Conservation (phyloP, 805 yeast species). For the Starmerella etchellsii region DNA sequence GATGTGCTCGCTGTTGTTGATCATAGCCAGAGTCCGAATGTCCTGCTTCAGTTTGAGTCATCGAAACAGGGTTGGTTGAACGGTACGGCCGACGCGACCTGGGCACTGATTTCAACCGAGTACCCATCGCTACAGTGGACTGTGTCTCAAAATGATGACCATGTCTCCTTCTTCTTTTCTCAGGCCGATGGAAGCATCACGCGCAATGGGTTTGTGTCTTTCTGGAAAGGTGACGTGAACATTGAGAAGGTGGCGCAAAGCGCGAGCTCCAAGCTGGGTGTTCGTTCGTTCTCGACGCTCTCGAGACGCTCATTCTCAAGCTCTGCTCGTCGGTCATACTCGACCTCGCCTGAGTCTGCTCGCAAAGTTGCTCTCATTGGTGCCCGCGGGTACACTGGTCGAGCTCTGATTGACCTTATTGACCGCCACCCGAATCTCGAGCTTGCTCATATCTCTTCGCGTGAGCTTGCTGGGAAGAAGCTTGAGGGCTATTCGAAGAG, state of each 20-base stretch:
- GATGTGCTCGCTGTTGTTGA: conserved; percentile 84
- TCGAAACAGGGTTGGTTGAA: conserved; percentile 92
- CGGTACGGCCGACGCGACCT: conserved; percentile 90
- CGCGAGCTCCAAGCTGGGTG: conserved; percentile 24
- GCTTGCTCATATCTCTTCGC: conserved; percentile 84
- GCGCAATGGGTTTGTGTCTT: conserved; percentile 75
- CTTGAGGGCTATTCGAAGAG: conserved; percentile 77
- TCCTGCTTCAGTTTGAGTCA: conserved; percentile 73
- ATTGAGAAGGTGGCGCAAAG: conserved; percentile 44
- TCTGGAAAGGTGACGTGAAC: conserved; percentile 82
- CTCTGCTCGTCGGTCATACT: not conserved
- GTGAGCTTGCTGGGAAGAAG: conserved; percentile 81
- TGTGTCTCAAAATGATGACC: conserved; percentile 79
- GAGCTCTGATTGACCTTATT: conserved; percentile 74
- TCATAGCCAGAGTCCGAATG: conserved; percentile 42
- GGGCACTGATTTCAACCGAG: conserved; percentile 67
- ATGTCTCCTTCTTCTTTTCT: conserved; percentile 80
- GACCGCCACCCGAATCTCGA: conserved; percentile 81
- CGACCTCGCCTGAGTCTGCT: not conserved
- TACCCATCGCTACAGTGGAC: conserved; percentile 70
- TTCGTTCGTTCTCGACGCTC: not conserved
- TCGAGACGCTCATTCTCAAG: conserved; percentile 3
- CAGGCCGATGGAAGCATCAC: conserved; percentile 90
- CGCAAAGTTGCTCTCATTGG: conserved; percentile 82
- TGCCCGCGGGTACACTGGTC: conserved; percentile 97